Percentiles rank a stretch among this genome's conserved stretches.
These are phyloP conservation scores for Backusella tarrabulga DNA, from an alignment of 192 early-diverging fungal genomes.

Conservation along the genomic window DNA sequence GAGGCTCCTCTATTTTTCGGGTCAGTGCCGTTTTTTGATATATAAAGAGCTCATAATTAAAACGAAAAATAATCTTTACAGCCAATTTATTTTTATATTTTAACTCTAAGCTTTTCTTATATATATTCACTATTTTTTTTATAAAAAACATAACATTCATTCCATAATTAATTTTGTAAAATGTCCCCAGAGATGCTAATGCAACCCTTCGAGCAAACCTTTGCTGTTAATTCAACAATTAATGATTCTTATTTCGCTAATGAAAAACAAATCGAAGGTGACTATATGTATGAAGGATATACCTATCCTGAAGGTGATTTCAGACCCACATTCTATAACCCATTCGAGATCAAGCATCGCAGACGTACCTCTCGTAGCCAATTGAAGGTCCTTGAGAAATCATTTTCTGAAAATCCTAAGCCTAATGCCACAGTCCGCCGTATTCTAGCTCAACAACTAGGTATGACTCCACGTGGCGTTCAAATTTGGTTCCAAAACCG, in stretches of 20 bases:
- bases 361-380: constrained; percentile 73
- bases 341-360: constrained; percentile 74
- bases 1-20: constrained; percentile 3
- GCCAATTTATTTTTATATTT: background rate
- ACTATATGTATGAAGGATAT: constrained; percentile 1
- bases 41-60: background rate
- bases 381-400: constrained; percentile 69
- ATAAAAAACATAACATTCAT: background rate
- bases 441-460: constrained; percentile 59
- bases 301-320: constrained; percentile 44
- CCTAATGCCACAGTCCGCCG: constrained; percentile 64
- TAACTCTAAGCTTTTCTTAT: background rate
- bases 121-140: background rate
- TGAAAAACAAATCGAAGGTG: background rate
- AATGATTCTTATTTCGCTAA: background rate
- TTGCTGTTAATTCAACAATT: background rate
- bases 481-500: constrained; percentile 92
- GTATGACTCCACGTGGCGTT: constrained; percentile 68
- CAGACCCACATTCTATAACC: constrained; percentile 74
- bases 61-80: background rate
- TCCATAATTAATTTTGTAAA: background rate
- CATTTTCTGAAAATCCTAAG: constrained; percentile 62
- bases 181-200: constrained; percentile 15
- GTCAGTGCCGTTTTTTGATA: constrained; percentile 7
- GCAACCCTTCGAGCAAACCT: constrained; percentile 15